Evolutionary conservation across 2,329 filamentous ascomycete genomes (phyloP).

Genomic region (Colletotrichum acutatum): DNA sequence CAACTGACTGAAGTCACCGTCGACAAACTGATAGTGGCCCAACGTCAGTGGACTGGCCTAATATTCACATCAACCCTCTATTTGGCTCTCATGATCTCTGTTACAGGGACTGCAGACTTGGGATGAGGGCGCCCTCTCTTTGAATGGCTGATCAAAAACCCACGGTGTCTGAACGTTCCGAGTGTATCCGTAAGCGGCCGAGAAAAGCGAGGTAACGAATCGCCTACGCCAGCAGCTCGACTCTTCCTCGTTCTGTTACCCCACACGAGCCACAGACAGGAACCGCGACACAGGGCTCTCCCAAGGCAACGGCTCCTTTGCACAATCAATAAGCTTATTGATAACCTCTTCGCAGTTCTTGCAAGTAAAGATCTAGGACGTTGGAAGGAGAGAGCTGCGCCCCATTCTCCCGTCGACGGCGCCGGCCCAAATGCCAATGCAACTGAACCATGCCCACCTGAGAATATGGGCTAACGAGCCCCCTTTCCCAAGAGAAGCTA

Average conservation of each 20-base stretch:
- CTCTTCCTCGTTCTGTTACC: neutral
- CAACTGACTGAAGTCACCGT: neutral
- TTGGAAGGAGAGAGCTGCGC: constrained; percentile 19
- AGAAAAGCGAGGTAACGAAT: neutral
- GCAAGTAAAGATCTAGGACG: neutral
- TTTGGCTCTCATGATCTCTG: neutral
- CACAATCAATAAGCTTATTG: neutral
- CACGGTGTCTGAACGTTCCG: neutral
- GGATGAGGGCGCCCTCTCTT: no score
- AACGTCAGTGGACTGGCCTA: neutral
- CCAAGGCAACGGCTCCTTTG: neutral
- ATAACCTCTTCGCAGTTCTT: neutral
- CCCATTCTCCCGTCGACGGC: constrained; percentile 21
- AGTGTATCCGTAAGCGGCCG: no score
- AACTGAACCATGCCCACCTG: constrained; percentile 20
- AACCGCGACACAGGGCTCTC: neutral
- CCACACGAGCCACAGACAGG: neutral
- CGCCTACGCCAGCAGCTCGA: constrained; percentile 1
- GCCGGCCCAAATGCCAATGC: constrained; percentile 6
- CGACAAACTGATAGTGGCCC: neutral
- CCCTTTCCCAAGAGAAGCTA: neutral
- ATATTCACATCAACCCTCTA: neutral
- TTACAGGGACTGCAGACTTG: neutral
- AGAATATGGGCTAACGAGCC: constrained; percentile 3
- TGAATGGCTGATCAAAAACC: neutral